These are phyloP conservation scores for Claviceps sp. DNA, from an alignment of 2,329 filamentous ascomycete genomes.

Conservation along the genomic window DNA sequence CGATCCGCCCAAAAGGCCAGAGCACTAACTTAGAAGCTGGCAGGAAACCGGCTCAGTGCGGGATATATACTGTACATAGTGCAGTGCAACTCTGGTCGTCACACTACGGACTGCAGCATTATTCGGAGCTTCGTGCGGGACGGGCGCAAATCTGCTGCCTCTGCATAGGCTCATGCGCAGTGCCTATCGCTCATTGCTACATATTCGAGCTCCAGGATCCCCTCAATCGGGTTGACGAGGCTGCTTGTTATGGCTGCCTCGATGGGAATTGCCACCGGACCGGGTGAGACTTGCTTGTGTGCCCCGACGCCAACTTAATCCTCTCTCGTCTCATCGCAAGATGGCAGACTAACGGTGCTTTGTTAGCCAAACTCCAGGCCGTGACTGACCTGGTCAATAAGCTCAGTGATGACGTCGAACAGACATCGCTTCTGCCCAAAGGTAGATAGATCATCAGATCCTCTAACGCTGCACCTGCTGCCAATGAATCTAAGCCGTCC, in stretches of 20 bases:
- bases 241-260: slow-evolving; percentile 12
- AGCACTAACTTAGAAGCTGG: too few relatives aligned
- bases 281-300: slow-evolving; percentile 21
- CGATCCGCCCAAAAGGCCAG: too few relatives aligned
- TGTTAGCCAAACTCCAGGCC: slow-evolving; percentile 51
- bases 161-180: neutral
- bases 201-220: neutral
- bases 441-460: slow-evolving; percentile 42
- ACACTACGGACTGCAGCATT: neutral
- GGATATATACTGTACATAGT: too few relatives aligned
- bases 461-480: neutral
- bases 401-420: slow-evolving; percentile 48
- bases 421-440: slow-evolving; percentile 42
- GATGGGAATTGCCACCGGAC: slow-evolving; percentile 24
- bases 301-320: slow-evolving; percentile 4
- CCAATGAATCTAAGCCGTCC: neutral
- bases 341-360: slow-evolving; percentile 7
- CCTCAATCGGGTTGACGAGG: neutral
- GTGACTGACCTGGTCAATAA: slow-evolving; percentile 51
- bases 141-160: too few relatives aligned
- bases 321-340: neutral
- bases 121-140: neutral
- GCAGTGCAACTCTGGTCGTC: neutral
- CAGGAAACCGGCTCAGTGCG: too few relatives aligned
- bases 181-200: neutral